A percentile compares a stretch with the other conserved stretches of the same genome.
Evolutionary conservation across 176 grass and related monocot species (phyloP).

Genomic region (Zizania latifolia): DNA sequence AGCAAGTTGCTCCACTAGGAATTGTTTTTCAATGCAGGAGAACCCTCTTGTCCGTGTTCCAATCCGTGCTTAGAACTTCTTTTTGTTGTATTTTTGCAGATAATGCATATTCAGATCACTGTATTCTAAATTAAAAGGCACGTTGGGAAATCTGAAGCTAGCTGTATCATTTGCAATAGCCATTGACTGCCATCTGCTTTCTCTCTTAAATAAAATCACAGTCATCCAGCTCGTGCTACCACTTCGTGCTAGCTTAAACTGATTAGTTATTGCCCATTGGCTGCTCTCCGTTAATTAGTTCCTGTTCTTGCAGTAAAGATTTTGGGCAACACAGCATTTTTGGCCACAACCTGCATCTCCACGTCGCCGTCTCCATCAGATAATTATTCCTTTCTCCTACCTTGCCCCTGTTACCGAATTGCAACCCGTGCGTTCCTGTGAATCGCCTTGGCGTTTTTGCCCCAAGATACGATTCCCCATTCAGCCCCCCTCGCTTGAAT

Average conservation of each 20-base stretch:
- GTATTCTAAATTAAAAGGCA: neutral
- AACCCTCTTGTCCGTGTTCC: too few species aligned
- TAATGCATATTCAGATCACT: too few species aligned
- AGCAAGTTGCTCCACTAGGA: neutral
- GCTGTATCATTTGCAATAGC: neutral
- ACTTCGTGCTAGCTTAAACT: neutral
- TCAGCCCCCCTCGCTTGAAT: constrained; percentile 26
- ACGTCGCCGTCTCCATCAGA: constrained; percentile 40
- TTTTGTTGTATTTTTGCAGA: too few species aligned
- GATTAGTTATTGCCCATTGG: neutral
- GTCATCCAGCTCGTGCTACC: neutral
- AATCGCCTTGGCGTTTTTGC: constrained; percentile 19
- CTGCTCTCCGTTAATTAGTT: neutral
- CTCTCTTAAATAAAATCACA: neutral
- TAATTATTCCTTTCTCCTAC: constrained; percentile 40
- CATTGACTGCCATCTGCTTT: neutral
- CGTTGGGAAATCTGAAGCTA: neutral
- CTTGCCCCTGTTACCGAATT: constrained; percentile 18
- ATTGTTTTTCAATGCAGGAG: neutral
- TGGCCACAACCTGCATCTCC: constrained; percentile 33
- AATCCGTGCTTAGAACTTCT: too few species aligned
- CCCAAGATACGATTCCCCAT: constrained; percentile 29
- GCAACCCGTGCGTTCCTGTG: constrained; percentile 20
- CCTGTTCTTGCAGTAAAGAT: neutral
- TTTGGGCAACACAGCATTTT: constrained; percentile 26